These are phyloP conservation scores for Nannochloropsis gaditana DNA, from an alignment of 108 stramenopile species.

Conservation along the genomic window DNA sequence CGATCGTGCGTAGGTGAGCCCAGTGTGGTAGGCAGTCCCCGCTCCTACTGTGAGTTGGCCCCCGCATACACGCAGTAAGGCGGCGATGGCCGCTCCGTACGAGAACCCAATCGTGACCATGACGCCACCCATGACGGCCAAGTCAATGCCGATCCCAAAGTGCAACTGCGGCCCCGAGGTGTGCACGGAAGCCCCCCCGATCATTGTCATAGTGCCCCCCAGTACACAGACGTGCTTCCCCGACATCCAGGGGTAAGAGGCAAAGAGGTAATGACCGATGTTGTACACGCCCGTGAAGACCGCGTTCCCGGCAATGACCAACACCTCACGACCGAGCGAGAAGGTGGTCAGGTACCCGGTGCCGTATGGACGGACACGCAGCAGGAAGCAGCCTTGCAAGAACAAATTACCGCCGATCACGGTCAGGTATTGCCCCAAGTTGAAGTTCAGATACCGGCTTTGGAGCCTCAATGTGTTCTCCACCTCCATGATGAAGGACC, in stretches of 20 bases:
- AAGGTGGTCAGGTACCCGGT: neutral
- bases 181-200: neutral
- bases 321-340: neutral
- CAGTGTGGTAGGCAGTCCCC: neutral
- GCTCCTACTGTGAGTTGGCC: neutral
- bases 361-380: neutral
- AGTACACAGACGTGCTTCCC: neutral
- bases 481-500: neutral
- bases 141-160: slow-evolving; percentile 11
- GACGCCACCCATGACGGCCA: neutral
- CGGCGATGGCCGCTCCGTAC: neutral
- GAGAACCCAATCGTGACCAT: neutral
- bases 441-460: neutral
- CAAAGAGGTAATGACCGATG: neutral
- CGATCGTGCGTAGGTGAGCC: neutral
- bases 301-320: neutral
- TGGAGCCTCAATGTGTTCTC: neutral
- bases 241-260: neutral
- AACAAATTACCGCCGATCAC: neutral
- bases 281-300: neutral
- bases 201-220: neutral
- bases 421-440: slow-evolving; percentile 1
- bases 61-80: neutral
- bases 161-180: neutral
- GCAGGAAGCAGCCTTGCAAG: neutral